These are phyloP conservation scores for Nymphaea colorata DNA, from an alignment of 164 flowering plant species.

Conservation along the genomic window DNA sequence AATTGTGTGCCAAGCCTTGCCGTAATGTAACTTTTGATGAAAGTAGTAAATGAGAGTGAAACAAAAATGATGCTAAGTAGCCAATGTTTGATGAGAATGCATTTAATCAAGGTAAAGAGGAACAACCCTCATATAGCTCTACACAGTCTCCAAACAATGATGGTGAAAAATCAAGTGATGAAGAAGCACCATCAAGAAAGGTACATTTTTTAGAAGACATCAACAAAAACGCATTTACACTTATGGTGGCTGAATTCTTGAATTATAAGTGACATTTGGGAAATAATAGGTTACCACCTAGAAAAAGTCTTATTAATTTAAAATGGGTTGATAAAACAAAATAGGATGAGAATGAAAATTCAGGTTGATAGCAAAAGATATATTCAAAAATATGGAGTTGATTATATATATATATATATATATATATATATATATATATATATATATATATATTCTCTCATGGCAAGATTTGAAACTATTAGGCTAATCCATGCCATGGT, in stretches of 20 bases:
- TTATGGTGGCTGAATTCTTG: constrained; percentile 1
- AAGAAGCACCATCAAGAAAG: background rate
- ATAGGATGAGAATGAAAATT: constrained; percentile 2
- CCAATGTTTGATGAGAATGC: background rate
- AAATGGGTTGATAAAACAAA: constrained; percentile 9
- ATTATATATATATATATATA: constrained; percentile 4
- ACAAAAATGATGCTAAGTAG: background rate
- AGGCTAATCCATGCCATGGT: constrained; percentile 9
- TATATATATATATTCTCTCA: constrained; percentile 3
- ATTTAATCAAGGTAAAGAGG: background rate
- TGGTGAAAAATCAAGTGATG: too few species aligned
- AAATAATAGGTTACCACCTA: background rate
- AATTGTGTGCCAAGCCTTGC: too few species aligned
- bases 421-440: constrained; percentile 8
- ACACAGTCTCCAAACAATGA: too few species aligned
- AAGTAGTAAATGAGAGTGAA: background rate
- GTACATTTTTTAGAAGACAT: background rate
- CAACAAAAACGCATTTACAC: background rate
- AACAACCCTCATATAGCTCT: too few species aligned
- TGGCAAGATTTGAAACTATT: constrained; percentile 7
- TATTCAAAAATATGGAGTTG: background rate
- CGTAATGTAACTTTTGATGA: background rate
- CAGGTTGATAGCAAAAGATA: constrained; percentile 6
- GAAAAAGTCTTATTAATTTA: constrained; percentile 4
- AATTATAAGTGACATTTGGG: constrained; percentile 5